Conservation (phyloP, 2,329 filamentous ascomycete species). For the Spiromastix sp. region DNA sequence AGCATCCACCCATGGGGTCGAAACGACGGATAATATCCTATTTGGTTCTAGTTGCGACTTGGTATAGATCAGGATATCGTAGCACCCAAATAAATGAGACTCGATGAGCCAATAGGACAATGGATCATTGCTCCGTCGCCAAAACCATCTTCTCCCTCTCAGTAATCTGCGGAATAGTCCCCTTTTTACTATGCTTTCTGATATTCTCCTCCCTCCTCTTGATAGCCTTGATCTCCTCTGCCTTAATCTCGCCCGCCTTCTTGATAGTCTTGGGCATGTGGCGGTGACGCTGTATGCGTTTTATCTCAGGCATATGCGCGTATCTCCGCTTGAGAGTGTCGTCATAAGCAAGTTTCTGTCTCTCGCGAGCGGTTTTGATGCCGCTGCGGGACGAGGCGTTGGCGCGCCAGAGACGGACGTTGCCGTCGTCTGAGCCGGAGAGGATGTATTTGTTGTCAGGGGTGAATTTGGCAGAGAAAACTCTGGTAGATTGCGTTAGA, state of each 20-base stretch:
- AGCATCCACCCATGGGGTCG: no score
- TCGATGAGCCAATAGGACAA: no score
- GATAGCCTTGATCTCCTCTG: constrained; percentile 73
- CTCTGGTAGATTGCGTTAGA: constrained; percentile 36
- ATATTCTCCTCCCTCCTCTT: constrained; percentile 93
- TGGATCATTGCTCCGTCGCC: constrained; percentile 51
- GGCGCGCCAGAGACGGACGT: constrained; percentile 79
- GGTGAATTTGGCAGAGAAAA: constrained; percentile 76
- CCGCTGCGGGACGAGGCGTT: constrained; percentile 75
- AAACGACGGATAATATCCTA: no score
- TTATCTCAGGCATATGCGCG: constrained; percentile 92
- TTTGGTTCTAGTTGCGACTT: no score
- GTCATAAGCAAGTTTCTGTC: constrained; percentile 87
- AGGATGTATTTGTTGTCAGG: constrained; percentile 84
- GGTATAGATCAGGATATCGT: no score
- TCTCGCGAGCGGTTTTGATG: constrained; percentile 73
- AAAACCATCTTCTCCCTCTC: constrained; percentile 93
- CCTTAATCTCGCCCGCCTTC: constrained; percentile 93
- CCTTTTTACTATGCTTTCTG: constrained; percentile 79
- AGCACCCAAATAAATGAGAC: background rate
- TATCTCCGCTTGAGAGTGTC: constrained; percentile 73
- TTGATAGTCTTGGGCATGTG: constrained; percentile 88
- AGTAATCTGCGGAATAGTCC: constrained; percentile 58
- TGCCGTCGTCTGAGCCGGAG: constrained; percentile 87
- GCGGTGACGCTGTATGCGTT: constrained; percentile 78